Percentiles rank a stretch among this genome's conserved stretches.
Conservation (phyloP, 192 early-diverging fungal species). For the Mortierella antarctica region DNA sequence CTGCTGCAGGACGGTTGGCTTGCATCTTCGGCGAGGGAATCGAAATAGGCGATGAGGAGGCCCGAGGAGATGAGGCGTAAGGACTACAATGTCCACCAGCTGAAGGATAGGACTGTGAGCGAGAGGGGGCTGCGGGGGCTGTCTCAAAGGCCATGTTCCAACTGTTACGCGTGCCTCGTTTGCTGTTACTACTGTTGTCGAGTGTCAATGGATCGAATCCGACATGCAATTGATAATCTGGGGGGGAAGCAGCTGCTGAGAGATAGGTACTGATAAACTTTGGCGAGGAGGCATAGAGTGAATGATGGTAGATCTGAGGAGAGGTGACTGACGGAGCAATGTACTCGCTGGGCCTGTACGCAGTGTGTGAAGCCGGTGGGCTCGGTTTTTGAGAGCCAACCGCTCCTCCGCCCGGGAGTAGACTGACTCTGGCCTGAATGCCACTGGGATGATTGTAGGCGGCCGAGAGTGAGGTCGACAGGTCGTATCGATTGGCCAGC, state of each 20-base stretch:
- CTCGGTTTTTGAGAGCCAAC: not conserved
- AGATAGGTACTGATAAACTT: slow-evolving; percentile 33
- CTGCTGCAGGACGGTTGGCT: slow-evolving; percentile 40
- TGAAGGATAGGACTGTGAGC: slow-evolving; percentile 26
- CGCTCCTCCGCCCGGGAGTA: not conserved
- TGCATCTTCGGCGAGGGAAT: slow-evolving; percentile 21
- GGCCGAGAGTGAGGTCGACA: slow-evolving; percentile 52
- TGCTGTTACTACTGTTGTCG: slow-evolving; percentile 1
- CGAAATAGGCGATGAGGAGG: slow-evolving; percentile 50
- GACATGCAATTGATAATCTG: slow-evolving; percentile 29
- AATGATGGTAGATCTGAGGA: slow-evolving; percentile 24
- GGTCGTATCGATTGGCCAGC: slow-evolving; percentile 48
- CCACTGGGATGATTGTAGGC: slow-evolving; percentile 33
- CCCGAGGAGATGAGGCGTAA: slow-evolving; percentile 12
- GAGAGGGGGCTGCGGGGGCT: not conserved
- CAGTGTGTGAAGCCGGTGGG: slow-evolving; percentile 20
- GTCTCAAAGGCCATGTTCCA: slow-evolving; percentile 28
- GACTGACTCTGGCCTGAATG: slow-evolving; percentile 2
- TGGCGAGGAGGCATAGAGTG: slow-evolving; percentile 46
- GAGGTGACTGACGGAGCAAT: slow-evolving; percentile 13
- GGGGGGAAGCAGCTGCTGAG: slow-evolving; percentile 29
- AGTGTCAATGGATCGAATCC: slow-evolving; percentile 25
- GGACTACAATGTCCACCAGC: slow-evolving; percentile 3
- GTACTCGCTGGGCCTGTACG: slow-evolving; percentile 47
- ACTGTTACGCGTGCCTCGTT: slow-evolving; percentile 17